Conservation (phyloP, 2,329 filamentous ascomycete species). For the Sarocladium kiliense region DNA sequence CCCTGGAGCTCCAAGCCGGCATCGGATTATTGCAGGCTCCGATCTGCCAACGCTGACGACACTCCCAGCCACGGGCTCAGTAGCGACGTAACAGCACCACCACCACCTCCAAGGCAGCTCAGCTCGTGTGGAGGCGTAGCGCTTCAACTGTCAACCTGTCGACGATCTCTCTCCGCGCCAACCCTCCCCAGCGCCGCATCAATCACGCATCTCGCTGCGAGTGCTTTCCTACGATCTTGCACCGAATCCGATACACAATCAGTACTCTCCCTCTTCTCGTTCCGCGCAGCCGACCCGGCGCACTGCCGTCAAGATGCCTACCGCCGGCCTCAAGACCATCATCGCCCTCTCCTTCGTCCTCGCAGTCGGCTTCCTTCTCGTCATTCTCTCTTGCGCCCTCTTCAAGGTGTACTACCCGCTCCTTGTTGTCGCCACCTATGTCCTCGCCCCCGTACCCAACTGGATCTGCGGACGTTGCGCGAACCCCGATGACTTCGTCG, state of each 20-base stretch:
- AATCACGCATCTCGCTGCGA: not conserved
- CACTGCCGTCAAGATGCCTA: slow-evolving; percentile 42
- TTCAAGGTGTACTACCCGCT: slow-evolving; percentile 94
- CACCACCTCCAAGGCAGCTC: not conserved
- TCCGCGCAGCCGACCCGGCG: not conserved
- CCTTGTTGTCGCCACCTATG: slow-evolving; percentile 91
- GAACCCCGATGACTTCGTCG: slow-evolving; percentile 92
- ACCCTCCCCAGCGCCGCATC: not conserved
- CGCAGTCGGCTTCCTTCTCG: slow-evolving; percentile 96
- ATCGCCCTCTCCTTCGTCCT: slow-evolving; percentile 98
- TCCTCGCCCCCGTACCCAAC: slow-evolving; percentile 90
- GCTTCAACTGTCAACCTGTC: not conserved
- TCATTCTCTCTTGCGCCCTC: slow-evolving; percentile 94
- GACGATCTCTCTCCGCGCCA: slow-evolving; percentile 1
- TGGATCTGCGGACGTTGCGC: slow-evolving; percentile 88
- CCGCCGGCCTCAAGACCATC: slow-evolving; percentile 96
- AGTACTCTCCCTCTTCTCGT: not conserved
- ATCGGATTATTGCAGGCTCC: not conserved
- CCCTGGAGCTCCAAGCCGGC: not conserved
- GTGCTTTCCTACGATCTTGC: not conserved
- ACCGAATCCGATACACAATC: slow-evolving; percentile 2
- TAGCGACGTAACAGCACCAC: slow-evolving; percentile 1
- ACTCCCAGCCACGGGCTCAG: slow-evolving; percentile 1
- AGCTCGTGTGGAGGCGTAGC: slow-evolving; percentile 2
- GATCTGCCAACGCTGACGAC: not conserved